phyloP scores from a whole-genome alignment of 2,329 filamentous ascomycete genomes.

The Clarireedia homoeocarpa region DNA sequence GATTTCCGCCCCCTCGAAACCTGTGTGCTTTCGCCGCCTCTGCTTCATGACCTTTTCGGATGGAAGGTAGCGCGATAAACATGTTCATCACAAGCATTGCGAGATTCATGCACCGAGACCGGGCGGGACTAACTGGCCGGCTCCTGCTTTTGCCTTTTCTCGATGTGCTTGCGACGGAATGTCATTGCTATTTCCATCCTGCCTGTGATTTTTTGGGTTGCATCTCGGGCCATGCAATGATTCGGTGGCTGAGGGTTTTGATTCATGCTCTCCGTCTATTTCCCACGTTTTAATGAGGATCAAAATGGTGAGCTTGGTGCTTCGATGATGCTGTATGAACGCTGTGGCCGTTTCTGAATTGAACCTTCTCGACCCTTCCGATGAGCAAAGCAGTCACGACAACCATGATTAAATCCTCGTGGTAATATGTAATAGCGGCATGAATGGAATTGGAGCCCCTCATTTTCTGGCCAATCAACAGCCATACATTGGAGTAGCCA shows the following conservation, averaged over 20 bases:
- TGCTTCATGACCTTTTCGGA: not conserved
- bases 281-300: not conserved
- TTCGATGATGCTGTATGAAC: not conserved
- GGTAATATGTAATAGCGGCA: constrained; percentile 7
- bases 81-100: constrained; percentile 17
- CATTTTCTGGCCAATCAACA: not conserved
- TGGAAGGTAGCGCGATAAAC: constrained; percentile 4
- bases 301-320: not conserved
- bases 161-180: not conserved
- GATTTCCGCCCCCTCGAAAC: not conserved
- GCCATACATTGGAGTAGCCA: not conserved
- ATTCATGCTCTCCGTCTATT: not conserved
- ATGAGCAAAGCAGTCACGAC: not conserved
- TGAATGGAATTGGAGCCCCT: not conserved
- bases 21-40: not conserved
- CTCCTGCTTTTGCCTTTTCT: not conserved
- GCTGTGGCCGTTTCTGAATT: not conserved
- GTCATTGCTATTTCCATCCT: not conserved
- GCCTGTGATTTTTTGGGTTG: not conserved
- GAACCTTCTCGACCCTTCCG: not conserved
- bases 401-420: not conserved
- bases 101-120: constrained; percentile 11
- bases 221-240: not conserved
- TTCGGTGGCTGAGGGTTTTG: not conserved
- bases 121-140: not conserved